A percentile compares a stretch with the other conserved stretches of the same genome.
phyloP scores from a whole-genome alignment of 371 early-diverging fungal genomes.

The Gilbertella persicaria region DNA sequence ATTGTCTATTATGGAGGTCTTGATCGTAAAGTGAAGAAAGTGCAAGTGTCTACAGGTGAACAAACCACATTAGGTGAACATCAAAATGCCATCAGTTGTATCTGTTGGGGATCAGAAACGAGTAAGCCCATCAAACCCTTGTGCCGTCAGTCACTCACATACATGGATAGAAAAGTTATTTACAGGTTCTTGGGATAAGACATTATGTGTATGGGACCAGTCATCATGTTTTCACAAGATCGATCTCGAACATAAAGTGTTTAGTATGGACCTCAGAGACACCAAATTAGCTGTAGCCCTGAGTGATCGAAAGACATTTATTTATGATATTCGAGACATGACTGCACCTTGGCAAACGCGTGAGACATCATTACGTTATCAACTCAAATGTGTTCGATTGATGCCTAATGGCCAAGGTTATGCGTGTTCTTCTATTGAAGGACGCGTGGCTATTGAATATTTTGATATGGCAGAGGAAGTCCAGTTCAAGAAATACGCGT shows the following conservation, averaged over 20 bases:
- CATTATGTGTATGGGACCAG: conserved; percentile 79
- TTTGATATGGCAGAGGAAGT: conserved; percentile 72
- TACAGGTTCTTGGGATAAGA: conserved; percentile 92
- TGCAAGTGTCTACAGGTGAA: conserved; percentile 36
- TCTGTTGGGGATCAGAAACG: conserved; percentile 62
- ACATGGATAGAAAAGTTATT: conserved; percentile 68
- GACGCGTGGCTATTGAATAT: conserved; percentile 92
- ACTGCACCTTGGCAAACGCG: conserved; percentile 70
- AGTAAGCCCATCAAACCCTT: conserved; percentile 29
- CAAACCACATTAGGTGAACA: conserved; percentile 55
- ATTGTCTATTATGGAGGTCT: conserved; percentile 70
- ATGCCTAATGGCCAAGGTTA: conserved; percentile 87
- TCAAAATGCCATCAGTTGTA: conserved; percentile 59
- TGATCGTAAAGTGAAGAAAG: conserved; percentile 66
- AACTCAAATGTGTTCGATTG: conserved; percentile 77
- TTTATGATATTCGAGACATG: conserved; percentile 88
- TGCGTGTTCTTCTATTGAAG: conserved; percentile 90
- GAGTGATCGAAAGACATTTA: conserved; percentile 72
- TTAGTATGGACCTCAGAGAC: conserved; percentile 74
- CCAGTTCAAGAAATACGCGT: conserved; percentile 85
- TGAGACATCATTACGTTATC: conserved; percentile 81
- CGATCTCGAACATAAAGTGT: conserved; percentile 65
- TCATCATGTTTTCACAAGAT: conserved; percentile 49
- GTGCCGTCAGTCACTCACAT: no score
- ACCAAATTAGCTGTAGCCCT: conserved; percentile 82